Evolutionary conservation across 768 basidiomycete species (phyloP).

Genomic region (Suillus placidus): DNA sequence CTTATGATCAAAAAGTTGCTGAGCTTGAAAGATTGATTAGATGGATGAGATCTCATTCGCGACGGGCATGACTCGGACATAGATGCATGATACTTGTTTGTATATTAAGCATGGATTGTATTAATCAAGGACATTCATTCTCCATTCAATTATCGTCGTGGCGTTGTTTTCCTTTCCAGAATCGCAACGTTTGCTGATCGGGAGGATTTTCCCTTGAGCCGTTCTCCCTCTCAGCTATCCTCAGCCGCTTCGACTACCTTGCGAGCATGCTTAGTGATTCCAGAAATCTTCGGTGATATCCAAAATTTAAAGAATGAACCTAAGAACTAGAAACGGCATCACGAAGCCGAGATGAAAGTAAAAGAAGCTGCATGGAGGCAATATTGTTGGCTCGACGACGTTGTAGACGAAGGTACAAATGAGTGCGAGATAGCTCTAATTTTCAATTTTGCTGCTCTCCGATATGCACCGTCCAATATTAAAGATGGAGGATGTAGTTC

Average conservation of each 20-base stretch:
- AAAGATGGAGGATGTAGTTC: neutral
- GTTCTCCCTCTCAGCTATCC: too few species aligned
- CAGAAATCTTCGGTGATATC: too few species aligned
- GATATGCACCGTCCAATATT: neutral
- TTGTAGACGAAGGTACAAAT: too few species aligned
- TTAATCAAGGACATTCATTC: neutral
- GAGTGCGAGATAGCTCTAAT: too few species aligned
- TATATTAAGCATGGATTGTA: neutral
- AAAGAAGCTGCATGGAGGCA: too few species aligned
- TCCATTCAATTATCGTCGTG: neutral
- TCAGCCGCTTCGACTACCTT: too few species aligned
- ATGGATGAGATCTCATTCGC: constrained; percentile 2
- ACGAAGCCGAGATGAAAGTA: too few species aligned
- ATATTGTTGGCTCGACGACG: too few species aligned
- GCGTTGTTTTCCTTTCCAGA: neutral
- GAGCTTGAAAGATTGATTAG: neutral
- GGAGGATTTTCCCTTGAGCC: neutral
- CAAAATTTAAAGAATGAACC: too few species aligned
- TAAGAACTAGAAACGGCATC: too few species aligned
- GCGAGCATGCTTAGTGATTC: too few species aligned
- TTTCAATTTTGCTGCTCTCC: too few species aligned
- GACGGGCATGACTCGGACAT: neutral
- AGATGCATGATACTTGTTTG: neutral
- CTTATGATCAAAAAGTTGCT: constrained; percentile 1
- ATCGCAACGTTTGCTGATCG: neutral